Conservation (phyloP, 2,329 filamentous ascomycete genomes). For the Colletotrichum incanum region DNA sequence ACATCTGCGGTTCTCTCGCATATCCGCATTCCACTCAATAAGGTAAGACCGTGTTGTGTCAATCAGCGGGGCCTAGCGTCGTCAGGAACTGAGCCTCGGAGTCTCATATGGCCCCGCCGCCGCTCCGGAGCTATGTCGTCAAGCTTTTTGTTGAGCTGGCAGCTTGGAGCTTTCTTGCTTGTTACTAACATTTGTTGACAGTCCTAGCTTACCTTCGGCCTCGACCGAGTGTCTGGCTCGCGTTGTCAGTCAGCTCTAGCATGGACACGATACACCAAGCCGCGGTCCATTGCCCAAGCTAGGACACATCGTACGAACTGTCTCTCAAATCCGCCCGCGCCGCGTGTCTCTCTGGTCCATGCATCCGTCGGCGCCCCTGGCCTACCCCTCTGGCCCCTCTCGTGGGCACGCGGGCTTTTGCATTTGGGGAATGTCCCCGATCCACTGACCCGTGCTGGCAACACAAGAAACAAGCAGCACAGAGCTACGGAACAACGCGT, state of each 20-base stretch:
- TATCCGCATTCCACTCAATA: slow-evolving; percentile 39
- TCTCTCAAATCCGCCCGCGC: slow-evolving; percentile 18
- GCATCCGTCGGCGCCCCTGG: slow-evolving; percentile 6
- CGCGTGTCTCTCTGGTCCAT: slow-evolving; percentile 20
- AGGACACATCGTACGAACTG: slow-evolving; percentile 4
- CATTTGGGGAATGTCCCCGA: slow-evolving; percentile 11
- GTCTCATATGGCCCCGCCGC: slow-evolving; percentile 22
- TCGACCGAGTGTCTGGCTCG: neutral
- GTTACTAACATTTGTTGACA: slow-evolving; percentile 16
- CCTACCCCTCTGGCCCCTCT: slow-evolving; percentile 1
- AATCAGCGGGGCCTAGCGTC: slow-evolving; percentile 32
- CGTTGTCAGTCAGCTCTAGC: neutral
- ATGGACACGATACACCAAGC: neutral
- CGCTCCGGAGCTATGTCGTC: slow-evolving; percentile 21
- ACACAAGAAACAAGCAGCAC: neutral
- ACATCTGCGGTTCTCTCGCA: slow-evolving; percentile 14
- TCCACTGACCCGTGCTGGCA: slow-evolving; percentile 20
- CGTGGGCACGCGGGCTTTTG: slow-evolving; percentile 23
- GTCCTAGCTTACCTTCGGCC: slow-evolving; percentile 2
- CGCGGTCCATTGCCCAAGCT: neutral
- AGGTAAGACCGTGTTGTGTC: slow-evolving; percentile 17
- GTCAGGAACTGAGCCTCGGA: slow-evolving; percentile 25
- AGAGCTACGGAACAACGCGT: slow-evolving; percentile 27
- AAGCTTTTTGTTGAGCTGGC: slow-evolving; percentile 37
- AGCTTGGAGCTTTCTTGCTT: slow-evolving; percentile 2